A percentile compares a stretch with the other conserved stretches of the same genome.
phyloP scores from a whole-genome alignment of 1,284 basidiomycete species.

The Xerocomus minutiporus region DNA sequence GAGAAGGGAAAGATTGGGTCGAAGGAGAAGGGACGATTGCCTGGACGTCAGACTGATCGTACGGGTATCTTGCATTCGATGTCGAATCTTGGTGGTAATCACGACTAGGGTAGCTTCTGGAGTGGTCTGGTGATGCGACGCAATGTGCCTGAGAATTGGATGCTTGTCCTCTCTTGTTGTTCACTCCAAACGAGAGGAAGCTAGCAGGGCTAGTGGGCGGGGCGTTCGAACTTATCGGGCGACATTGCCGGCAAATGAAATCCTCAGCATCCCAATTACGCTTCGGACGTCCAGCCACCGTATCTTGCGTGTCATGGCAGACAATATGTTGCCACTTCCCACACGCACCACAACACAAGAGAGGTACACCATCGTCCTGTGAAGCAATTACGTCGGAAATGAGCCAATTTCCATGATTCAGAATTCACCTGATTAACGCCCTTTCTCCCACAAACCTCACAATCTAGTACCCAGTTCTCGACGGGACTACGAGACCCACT shows the following conservation, averaged over 20 bases:
- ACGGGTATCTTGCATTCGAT: constrained; percentile 20
- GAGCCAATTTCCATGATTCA: constrained; percentile 1
- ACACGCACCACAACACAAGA: constrained; percentile 78
- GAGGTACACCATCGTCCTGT: constrained; percentile 70
- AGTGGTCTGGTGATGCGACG: constrained; percentile 11
- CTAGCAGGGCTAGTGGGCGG: constrained; percentile 8
- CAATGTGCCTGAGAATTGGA: constrained; percentile 14
- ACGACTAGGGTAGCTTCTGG: constrained; percentile 15
- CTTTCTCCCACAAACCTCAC: constrained; percentile 71
- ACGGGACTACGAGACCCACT: constrained; percentile 46
- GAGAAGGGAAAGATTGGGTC: constrained; percentile 17
- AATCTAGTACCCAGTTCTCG: constrained; percentile 79
- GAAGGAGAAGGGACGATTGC: constrained; percentile 14
- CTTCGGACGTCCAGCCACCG: constrained; percentile 49
- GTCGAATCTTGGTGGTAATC: constrained; percentile 17
- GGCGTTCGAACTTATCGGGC: constrained; percentile 12
- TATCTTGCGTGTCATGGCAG: constrained; percentile 70
- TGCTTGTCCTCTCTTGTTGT: constrained; percentile 8
- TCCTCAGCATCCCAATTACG: constrained; percentile 72
- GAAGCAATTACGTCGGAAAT: constrained; percentile 5
- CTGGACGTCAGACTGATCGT: constrained; percentile 21
- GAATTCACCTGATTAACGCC: constrained; percentile 64
- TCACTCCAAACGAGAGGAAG: constrained; percentile 10
- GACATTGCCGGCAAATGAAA: constrained; percentile 56
- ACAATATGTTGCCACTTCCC: constrained; percentile 78